Evolutionary conservation across 2,329 filamentous ascomycete genomes (phyloP), one percentile per base, ranked within the genome.

Genomic region (Alternaria longipes): DNA sequence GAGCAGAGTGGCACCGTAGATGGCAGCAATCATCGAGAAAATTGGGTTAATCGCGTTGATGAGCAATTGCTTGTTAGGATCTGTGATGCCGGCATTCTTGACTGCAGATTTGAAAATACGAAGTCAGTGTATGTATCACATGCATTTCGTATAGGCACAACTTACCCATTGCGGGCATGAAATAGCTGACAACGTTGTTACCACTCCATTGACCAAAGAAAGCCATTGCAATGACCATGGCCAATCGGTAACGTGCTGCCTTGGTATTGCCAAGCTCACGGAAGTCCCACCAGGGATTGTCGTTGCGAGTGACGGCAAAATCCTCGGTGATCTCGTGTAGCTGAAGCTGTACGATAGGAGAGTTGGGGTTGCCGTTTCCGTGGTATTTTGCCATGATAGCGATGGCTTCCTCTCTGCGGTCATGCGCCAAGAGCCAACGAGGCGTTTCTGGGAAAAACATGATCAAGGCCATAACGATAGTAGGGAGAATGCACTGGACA

Each of bases 361-460:
- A 71, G 30, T 78, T 65, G 7, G 67, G 54, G 54, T 80, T 71
- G 3, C 81, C 82, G 58, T 87, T 82, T 4, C 84, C 81, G 65
- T 87, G 87, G 66, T 88, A 86, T 62, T 84, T 85, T 8, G 85
- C 82, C 56, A 91, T 80, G n/a, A 88, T 82, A 1, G 81, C 78
- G 42, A 85, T 80, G 1, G 86, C 87, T 68, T 89, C 84, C 26
- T 88, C 86, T 9, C 81, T 77, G 16, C 84, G 83, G 47, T 86
- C 84, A 36, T 86, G 82, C 50, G 81, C 80, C 28, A 87, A 82
- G 8, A 88, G 78, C 65, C 56, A 70, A 40, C 57, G 57, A 20
- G 57, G 57, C 16, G 57, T 60, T 42, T 60, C 57, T 1, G 57
- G 57, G 46, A 60, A 60, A 38, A 60, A 82, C 66, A 83, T 83